Conservation (phyloP, 1,284 basidiomycete species). For the Clitocybe nebularis region DNA sequence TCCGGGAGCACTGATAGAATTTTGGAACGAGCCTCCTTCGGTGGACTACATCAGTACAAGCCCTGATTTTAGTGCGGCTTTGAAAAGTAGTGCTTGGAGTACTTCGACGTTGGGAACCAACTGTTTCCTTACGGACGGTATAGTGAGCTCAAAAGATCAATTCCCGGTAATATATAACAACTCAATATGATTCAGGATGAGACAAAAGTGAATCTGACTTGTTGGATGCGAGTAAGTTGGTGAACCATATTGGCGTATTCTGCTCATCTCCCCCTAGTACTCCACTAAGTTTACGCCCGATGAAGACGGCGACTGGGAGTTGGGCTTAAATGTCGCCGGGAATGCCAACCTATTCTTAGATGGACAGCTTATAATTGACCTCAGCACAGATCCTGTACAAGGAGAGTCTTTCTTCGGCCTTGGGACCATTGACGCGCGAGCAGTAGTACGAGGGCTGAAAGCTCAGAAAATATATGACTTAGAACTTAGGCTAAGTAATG, state of each 20-base stretch:
- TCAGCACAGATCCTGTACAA: conserved; percentile 31
- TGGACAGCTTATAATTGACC: conserved; percentile 43
- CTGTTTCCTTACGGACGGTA: conserved; percentile 36
- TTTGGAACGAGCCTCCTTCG: conserved; percentile 40
- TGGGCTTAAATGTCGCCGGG: conserved; percentile 46
- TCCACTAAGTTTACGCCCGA: conserved; percentile 40
- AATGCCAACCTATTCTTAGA: conserved; percentile 47
- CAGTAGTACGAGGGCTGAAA: conserved; percentile 30
- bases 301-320: conserved; percentile 42
- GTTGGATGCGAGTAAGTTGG: conserved; percentile 33
- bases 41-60: conserved; percentile 26
- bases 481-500: conserved; percentile 33
- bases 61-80: conserved; percentile 21
- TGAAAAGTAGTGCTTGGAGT: conserved; percentile 28
- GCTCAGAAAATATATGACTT: conserved; percentile 32
- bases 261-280: conserved; percentile 21
- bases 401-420: conserved; percentile 36
- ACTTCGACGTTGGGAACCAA: conserved; percentile 32
- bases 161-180: not conserved
- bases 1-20: conserved; percentile 35
- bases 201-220: conserved; percentile 33
- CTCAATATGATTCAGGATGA: conserved; percentile 22
- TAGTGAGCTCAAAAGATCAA: conserved; percentile 27
- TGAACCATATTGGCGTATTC: conserved; percentile 4
- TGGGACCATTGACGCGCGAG: conserved; percentile 35